Evolutionary conservation across 2,329 filamentous ascomycete species (phyloP), one percentile per base, ranked within the genome.

Genomic region (Lachnellula occidentalis): DNA sequence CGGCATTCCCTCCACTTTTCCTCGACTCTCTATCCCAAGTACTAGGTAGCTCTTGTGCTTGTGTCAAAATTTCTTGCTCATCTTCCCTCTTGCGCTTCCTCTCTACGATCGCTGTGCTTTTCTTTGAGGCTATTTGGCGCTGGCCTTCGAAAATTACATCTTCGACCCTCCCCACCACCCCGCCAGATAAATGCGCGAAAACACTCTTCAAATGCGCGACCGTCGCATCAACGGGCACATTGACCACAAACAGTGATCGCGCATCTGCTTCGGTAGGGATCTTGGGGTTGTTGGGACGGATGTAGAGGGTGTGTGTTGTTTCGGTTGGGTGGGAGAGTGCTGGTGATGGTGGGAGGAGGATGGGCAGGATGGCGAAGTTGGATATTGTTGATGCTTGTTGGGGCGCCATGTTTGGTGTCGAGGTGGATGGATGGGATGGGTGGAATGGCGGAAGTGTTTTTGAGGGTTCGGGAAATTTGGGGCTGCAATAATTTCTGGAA

Each of bases 211-310:
- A 78, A 64, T 92, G 88, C 1, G 77, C 71, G 54, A 90, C 85
- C 4, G 90, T 95, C 56, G 90, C 86, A 68, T 96, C 92, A 59
- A 87, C 78, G 6, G 94, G 94, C 1, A 95, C 74, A 66, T 99
- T 97, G 60, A 92, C 88, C n/a, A 95, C 69, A 72, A 96, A 99
- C 17, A 99, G 78, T 58, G 88, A 91, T 63, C 92, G 85, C 15
- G 82, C 75, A 64, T 92, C 87, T 70, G 88, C 80, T 52, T 80
- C 77, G 7, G 87, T 87, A 14, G 88, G 83, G 41, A 88, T 79
- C 72, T 87, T 90, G 57, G 92, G 91, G 45, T 85, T 79, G 72
- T 97, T 92, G 53, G 83, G 83, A 61, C 90, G 89, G 53, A 97
- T 74, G 74, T 96, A 96, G 65, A 97, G 76, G 72, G 92, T 90